Evolutionary conservation across 306 rosid species (phyloP), one percentile per base, ranked within the genome.

Genomic region (Ammopiptanthus mongolicus): DNA sequence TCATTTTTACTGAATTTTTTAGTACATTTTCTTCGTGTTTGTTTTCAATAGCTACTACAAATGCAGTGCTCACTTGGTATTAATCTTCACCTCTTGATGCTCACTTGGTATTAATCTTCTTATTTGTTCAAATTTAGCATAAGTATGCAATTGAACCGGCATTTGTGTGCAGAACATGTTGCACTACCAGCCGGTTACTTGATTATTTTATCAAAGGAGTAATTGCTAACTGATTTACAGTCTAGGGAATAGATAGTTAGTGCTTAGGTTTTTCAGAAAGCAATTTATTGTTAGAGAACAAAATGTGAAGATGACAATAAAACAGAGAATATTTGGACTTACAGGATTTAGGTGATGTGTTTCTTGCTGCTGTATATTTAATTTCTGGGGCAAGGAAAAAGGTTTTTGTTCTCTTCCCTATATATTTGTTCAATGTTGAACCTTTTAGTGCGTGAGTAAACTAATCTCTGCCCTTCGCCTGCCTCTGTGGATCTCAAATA

Each of bases 31-130:
- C n/a, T n/a, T n/a, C n/a, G n/a, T n/a, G n/a, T n/a, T n/a, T n/a
- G n/a, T n/a, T n/a, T n/a, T n/a, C n/a, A n/a, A n/a, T n/a, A n/a
- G n/a, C n/a, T n/a, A n/a, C n/a, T n/a, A n/a, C n/a, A n/a, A n/a
- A n/a, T n/a, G n/a, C n/a, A n/a, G n/a, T n/a, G n/a, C n/a, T n/a
- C n/a, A n/a, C n/a, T n/a, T n/a, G n/a, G n/a, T n/a, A n/a, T n/a
- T n/a, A n/a, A n/a, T n/a, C 98, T 71, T 97, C 98, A 62, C 98
- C 98, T 88, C 98, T 95, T 90, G 98, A 95, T 91, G 96, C 98
- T 90, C 96, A 94, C 96, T 90, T 91, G 96, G 96, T 95, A 87
- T 34, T 61, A 55, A 15, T 65, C 46, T 63, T 80, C 22, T 28
- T 19, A 46, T 29, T 29, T 28, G 25, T 60, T 11, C 51, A 6